These are phyloP conservation scores for Chrysosporium keratinophilum DNA, from an alignment of 2,329 filamentous ascomycete genomes.

Conservation along the genomic window DNA sequence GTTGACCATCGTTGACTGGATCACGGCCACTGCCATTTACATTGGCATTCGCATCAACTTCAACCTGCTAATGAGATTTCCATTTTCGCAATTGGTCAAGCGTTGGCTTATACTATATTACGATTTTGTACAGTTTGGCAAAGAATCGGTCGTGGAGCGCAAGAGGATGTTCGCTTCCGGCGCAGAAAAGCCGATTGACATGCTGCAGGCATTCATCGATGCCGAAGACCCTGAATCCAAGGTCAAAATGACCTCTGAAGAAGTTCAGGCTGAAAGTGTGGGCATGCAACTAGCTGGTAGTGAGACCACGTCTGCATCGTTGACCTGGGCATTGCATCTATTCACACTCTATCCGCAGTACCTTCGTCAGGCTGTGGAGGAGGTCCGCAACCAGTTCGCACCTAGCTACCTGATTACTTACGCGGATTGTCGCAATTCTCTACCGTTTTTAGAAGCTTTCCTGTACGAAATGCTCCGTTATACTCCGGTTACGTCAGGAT, in stretches of 20 bases:
- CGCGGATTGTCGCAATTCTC: not conserved
- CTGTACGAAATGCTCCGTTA: conserved; percentile 6
- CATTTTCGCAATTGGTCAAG: not conserved
- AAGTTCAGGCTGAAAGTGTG: conserved; percentile 5
- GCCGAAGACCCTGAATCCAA: conserved; percentile 6
- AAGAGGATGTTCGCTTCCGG: not conserved
- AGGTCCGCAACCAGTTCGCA: conserved; percentile 1
- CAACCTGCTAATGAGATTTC: conserved; percentile 1
- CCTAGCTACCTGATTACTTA: not conserved
- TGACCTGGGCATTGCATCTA: conserved; percentile 3
- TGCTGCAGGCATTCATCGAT: conserved; percentile 6
- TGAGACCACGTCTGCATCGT: conserved; percentile 3
- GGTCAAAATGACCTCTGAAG: conserved; percentile 1
- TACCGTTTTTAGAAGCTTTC: conserved; percentile 4
- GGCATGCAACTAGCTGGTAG: conserved; percentile 7
- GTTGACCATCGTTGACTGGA: conserved; percentile 1
- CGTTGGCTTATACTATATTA: not conserved
- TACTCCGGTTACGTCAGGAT: conserved; percentile 1
- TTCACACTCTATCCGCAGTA: conserved; percentile 3
- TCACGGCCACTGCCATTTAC: conserved; percentile 1
- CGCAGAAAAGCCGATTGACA: not conserved
- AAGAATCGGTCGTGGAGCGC: conserved; percentile 1
- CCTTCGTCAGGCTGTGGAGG: not conserved
- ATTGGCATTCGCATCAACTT: conserved; percentile 6
- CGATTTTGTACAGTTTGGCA: conserved; percentile 5